phyloP scores from a whole-genome alignment of 1,284 basidiomycete genomes.

The Xerocomus cyaneibrunnescens region DNA sequence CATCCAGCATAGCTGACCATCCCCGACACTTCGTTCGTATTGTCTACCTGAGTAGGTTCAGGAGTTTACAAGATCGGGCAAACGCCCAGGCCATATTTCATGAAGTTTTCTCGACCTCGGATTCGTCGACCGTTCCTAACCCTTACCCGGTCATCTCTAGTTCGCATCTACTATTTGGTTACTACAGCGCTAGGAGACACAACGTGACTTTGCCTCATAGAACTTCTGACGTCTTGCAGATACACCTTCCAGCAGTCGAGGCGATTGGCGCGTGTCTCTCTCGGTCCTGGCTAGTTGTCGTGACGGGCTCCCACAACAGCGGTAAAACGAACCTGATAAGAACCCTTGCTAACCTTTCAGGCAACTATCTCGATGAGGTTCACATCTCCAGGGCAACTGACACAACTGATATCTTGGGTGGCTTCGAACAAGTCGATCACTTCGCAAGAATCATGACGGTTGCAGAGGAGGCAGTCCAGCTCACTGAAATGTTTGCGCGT shows the following conservation, averaged over 20 bases:
- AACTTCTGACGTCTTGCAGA: slow-evolving; percentile 55
- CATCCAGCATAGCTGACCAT: slow-evolving; percentile 47
- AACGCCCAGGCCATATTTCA: slow-evolving; percentile 66
- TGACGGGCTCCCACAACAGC: slow-evolving; percentile 72
- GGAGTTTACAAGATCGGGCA: slow-evolving; percentile 65
- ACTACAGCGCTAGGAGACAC: slow-evolving; percentile 52
- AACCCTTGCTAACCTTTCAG: slow-evolving; percentile 70
- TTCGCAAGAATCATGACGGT: slow-evolving; percentile 41
- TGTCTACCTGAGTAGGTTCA: slow-evolving; percentile 88
- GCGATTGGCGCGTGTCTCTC: slow-evolving; percentile 75
- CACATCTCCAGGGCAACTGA: slow-evolving; percentile 88
- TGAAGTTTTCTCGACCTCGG: slow-evolving; percentile 50
- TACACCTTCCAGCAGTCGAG: slow-evolving; percentile 71
- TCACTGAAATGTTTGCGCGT: slow-evolving; percentile 44
- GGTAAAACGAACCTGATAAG: slow-evolving; percentile 86
- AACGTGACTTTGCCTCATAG: slow-evolving; percentile 42
- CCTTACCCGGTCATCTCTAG: slow-evolving; percentile 41
- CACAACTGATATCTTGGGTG: slow-evolving; percentile 91
- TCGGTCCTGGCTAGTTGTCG: slow-evolving; percentile 85
- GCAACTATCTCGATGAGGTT: slow-evolving; percentile 72
- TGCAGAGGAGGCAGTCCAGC: slow-evolving; percentile 41
- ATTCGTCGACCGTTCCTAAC: slow-evolving; percentile 13
- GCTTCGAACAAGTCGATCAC: slow-evolving; percentile 88
- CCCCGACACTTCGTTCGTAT: slow-evolving; percentile 50
- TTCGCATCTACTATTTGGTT: slow-evolving; percentile 76